Base-by-base conservation (phyloP, 495 filamentous ascomycete genomes). In the Penicilliopsis zonata region DNA sequence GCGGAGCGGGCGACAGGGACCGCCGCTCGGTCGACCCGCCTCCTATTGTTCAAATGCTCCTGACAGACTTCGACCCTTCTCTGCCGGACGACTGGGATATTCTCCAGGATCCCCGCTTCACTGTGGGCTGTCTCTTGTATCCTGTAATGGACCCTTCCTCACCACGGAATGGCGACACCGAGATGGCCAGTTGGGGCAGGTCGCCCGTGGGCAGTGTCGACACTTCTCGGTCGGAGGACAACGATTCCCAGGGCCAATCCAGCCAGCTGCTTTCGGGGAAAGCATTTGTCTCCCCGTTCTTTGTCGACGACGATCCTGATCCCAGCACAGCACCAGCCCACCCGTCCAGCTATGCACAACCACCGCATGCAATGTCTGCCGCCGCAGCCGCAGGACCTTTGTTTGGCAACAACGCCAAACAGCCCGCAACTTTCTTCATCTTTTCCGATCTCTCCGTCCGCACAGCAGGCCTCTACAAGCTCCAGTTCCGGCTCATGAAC, bases 361-460 rank as follows among this genome's bases (percentile, higher is more conserved):
- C n/a, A n/a, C n/a, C n/a, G n/a, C n/a, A n/a, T n/a, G n/a, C n/a
- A n/a, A 26, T 35, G 24, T 22, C 14, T 17, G 32, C 47, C 73
- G 32, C 74, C 82, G 47, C 30, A 79, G 80, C 4, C 82, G 76
- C 50, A 17, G 12, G 12, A 8, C 14, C 4, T 12, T 5, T 31
- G 18, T 16, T 4, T n/a, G 14, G 9, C 13, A 6, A 6, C n/a
- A 29, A 10, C 17, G 30, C 47, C 12, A 37, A 49, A 16, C 44
- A 44, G 14, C 54, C 56, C 2, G 50, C 62, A 5, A 57, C 55
- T 5, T 98, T 96, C 61, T 98, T 94, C 58, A 84, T 85, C 40
- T 98, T 98, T 48, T 81, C 86, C 0, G 90, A 98, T 50, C 71
- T 98, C 4, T 93, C 85, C 5, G 87, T 92, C 41, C 77, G 90